phyloP scores from a whole-genome alignment of 208 protist genomes.

The Crithidia brevicula region DNA sequence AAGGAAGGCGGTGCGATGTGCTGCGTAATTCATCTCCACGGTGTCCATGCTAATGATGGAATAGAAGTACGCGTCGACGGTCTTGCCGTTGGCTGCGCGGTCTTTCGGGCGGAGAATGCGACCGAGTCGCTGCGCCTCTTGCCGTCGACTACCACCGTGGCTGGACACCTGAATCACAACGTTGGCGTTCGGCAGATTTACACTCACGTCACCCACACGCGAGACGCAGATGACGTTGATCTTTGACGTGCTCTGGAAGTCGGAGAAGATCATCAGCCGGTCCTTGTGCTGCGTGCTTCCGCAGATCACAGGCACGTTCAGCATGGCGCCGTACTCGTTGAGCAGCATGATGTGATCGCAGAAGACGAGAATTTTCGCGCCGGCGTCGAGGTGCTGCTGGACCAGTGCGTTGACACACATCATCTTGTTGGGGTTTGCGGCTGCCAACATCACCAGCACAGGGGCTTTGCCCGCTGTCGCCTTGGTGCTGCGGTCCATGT shows the following conservation, averaged over 20 bases:
- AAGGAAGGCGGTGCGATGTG: constrained; percentile 98
- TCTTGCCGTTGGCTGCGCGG: constrained; percentile 64
- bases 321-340: constrained; percentile 91
- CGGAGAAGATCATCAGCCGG: constrained; percentile 92
- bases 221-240: constrained; percentile 98
- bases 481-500: constrained; percentile 69
- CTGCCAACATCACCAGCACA: constrained; percentile 78
- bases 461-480: constrained; percentile 37
- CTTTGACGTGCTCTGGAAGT: constrained; percentile 92
- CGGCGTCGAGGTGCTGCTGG: constrained; percentile 85
- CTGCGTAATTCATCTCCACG: constrained; percentile 96
- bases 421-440: constrained; percentile 92
- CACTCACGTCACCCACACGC: constrained; percentile 96
- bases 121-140: constrained; percentile 97
- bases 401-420: constrained; percentile 93
- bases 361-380: constrained; percentile 99
- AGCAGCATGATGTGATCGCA: constrained; percentile 98
- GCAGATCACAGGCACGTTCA: constrained; percentile 94
- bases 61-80: constrained; percentile 99
- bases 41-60: constrained; percentile 97
- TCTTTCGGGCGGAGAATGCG: constrained; percentile 95
- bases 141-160: constrained; percentile 95
- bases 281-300: constrained; percentile 94
- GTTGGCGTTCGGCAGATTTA: constrained; percentile 99
- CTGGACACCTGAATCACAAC: constrained; percentile 99